phyloP scores from a whole-genome alignment of 75 land plant genomes.

The Ceratopteris richardii region DNA sequence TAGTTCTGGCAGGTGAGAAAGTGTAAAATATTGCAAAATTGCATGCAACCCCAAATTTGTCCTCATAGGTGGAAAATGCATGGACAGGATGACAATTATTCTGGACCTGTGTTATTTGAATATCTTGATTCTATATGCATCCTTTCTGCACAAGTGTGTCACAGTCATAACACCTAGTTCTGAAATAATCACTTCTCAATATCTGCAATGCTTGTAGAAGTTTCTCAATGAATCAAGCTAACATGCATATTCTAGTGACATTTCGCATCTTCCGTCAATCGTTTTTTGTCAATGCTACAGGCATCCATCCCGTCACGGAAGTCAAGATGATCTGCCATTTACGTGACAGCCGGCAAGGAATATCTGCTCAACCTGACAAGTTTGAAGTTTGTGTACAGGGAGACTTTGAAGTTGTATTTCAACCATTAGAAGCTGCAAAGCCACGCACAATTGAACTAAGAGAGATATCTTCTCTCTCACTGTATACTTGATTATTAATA shows the following conservation, averaged over 20 bases:
- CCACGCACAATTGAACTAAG: not conserved
- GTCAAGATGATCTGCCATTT: not conserved
- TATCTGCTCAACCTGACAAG: not conserved
- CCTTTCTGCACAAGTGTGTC: too few species aligned
- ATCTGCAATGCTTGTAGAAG: not conserved
- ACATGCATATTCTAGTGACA: not conserved
- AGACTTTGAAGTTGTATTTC: conserved; percentile 1
- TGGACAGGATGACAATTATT: too few species aligned
- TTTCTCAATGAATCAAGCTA: not conserved
- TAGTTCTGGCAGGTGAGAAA: too few species aligned
- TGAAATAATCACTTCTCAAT: too few species aligned
- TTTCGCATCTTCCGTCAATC: not conserved
- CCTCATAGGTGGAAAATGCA: too few species aligned
- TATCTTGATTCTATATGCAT: not conserved
- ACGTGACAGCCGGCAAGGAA: conserved; percentile 2
- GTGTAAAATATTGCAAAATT: not conserved
- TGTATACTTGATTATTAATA: not conserved
- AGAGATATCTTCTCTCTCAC: not conserved
- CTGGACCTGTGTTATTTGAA: not conserved
- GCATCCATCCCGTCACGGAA: not conserved
- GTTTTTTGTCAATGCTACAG: not conserved
- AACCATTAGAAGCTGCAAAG: not conserved
- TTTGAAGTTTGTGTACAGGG: not conserved
- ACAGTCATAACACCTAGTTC: not conserved
- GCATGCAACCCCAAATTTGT: too few species aligned